Evolutionary conservation across 306 rosid genomes (phyloP), one percentile per base, ranked within the genome.

Genomic region (Castanea sativa): DNA sequence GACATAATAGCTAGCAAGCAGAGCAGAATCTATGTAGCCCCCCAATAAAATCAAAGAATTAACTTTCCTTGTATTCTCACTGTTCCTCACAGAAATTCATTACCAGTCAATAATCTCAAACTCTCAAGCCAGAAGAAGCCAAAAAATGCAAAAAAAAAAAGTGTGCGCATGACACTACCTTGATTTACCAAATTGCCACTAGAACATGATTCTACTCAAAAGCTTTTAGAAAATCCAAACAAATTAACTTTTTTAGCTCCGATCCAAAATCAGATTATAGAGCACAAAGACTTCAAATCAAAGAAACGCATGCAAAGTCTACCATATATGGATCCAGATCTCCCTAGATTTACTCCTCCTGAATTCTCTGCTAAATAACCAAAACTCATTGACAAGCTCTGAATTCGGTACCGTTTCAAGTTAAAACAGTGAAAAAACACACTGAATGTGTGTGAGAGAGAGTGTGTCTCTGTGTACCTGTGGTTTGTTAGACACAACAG

Each of bases 401-500:
- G 72, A 67, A 67, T 35, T 67, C 51, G 51, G 2, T 23, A 68
- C 49, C 71, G 11, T 15, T 65, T 32, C 71, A 27, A 32, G 15
- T 4, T 25, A n/a, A 74, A 74, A 6, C 16, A 32, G 64, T 29
- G 21, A 27, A 16, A 16, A 21, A 15, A 43, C 38, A 30, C 67
- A 13, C 21, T 3, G 53, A 78, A 67, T 82, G 64, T 57, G 75
- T 7, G 79, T 15, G 71, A 14, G 45, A 27, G 71, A 14, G 45
- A 1, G 51, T 55, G 75, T n/a, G 71, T 75, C 79, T 35, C 64
- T 75, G 63, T 61, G 79, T 81, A 94, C 98, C 99, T 96, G 99
- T 83, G 98, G 99, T 92, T 96, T 96, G 68, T 94, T 94, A 20
- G 89, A 58, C 75, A 90, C 91, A 80, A 93, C 96, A 74, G 89